Conservation (phyloP, 495 filamentous ascomycete genomes). For the Xylaria castorea region DNA sequence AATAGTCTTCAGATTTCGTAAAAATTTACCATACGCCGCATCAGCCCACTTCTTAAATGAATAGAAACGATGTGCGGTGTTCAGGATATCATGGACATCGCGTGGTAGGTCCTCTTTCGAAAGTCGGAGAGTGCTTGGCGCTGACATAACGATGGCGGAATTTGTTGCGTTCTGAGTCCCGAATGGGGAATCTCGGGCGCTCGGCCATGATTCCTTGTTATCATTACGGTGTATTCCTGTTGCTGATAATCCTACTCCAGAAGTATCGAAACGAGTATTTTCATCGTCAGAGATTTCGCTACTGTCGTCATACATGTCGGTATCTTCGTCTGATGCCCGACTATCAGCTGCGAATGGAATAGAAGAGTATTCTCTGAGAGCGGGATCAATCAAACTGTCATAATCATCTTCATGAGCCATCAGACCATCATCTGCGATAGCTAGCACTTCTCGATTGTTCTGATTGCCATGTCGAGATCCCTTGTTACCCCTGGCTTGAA, state of each 20-base stretch:
- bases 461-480: constrained; percentile 1
- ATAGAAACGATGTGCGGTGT: constrained; percentile 25
- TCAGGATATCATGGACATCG: constrained; percentile 44
- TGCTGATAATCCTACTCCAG: constrained; percentile 2
- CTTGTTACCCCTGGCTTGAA: not conserved
- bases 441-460: not conserved
- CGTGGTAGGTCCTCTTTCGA: constrained; percentile 44
- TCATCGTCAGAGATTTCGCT: constrained; percentile 17
- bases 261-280: not conserved
- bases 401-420: constrained; percentile 8
- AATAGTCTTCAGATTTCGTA: constrained; percentile 43
- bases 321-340: constrained; percentile 31
- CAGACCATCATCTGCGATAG: not conserved
- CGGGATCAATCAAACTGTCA: not conserved
- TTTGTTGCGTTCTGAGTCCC: constrained; percentile 38
- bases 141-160: constrained; percentile 41
- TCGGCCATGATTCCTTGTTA: constrained; percentile 35
- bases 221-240: constrained; percentile 24
- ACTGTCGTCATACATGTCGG: constrained; percentile 21
- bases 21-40: constrained; percentile 46
- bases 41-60: constrained; percentile 45
- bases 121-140: constrained; percentile 41
- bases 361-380: not conserved
- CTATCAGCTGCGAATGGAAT: constrained; percentile 26
- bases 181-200: constrained; percentile 34